Conservation (phyloP, 345 rosid genomes). For the Cardamine resedifolia region DNA sequence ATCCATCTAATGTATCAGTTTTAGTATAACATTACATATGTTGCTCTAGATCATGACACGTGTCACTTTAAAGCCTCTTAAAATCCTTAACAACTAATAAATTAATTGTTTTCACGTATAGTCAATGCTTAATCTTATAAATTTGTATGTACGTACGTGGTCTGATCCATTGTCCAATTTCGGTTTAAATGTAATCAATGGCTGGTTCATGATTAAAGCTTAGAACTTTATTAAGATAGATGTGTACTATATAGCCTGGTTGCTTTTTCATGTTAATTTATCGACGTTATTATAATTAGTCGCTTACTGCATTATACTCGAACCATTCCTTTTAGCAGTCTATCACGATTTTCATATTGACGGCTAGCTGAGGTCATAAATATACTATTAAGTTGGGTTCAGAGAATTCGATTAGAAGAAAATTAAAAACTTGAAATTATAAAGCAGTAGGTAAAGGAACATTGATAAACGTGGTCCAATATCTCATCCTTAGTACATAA, state of each 20-base stretch:
- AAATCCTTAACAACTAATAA: neutral
- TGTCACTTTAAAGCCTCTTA: neutral
- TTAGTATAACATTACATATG: constrained; percentile 15
- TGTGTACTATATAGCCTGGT: neutral
- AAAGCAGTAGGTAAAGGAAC: constrained; percentile 37
- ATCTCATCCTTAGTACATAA: constrained; percentile 33
- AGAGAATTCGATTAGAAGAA: constrained; percentile 1
- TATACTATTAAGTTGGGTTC: neutral
- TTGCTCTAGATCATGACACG: constrained; percentile 19
- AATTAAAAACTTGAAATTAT: neutral
- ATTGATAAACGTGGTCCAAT: constrained; percentile 40
- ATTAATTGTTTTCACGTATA: constrained; percentile 3
- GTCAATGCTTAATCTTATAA: constrained; percentile 21
- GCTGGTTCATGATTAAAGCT: constrained; percentile 27
- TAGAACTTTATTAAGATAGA: constrained; percentile 8
- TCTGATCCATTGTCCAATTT: constrained; percentile 22
- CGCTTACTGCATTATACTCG: neutral
- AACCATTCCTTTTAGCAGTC: neutral
- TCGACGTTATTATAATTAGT: neutral
- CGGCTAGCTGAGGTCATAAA: neutral
- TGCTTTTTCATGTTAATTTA: constrained; percentile 16
- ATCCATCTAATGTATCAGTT: neutral
- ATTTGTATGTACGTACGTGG: constrained; percentile 23
- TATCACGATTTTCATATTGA: neutral
- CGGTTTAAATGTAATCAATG: constrained; percentile 20